Base-by-base conservation (phyloP, 257 asterid genomes). In the Solanum boliviense region DNA sequence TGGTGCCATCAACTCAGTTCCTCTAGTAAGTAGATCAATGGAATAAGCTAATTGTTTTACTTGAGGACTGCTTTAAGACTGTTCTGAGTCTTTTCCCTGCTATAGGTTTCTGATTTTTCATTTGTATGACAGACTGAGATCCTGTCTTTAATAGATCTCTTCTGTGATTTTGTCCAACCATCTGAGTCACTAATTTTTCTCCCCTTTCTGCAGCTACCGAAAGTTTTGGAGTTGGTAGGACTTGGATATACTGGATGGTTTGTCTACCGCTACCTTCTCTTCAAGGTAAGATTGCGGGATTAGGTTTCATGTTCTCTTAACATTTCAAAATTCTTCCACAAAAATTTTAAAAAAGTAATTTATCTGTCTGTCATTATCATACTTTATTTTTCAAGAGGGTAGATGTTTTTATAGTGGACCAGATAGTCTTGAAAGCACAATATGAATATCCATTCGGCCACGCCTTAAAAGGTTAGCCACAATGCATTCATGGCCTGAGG, bases 221-320 rank as follows among this genome's bases (percentile, higher is more conserved):
- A 97, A 94, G 89, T 97, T 87, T 87, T 97, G 98, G 99, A 97
- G 94, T 87, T 96, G 91, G 97, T 96, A 46, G 98, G 99, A 56
- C 99, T 97, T 31, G 99, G 99, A 88, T 97, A 97, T 94, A 91
- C 98, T 1, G 99, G 98, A 78, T 97, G 99, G 99, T 97, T 97
- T 86, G 99, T 96, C 79, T 97, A 97, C 91, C 98, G 99, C 38
- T 97, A 97, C 92, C 98, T 97, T 87, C 99, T 97, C 87, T 97
- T 96, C 98, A 96, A 97, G 98, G 99, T 97, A 84, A 21, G 88
- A 46, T 67, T 74, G 52, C 16, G 3, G 83, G 79, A 72, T 32
- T 72, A 34, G 44, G 27, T 32, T 72, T 32, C 90, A 72, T 93
- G 94, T 87, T 20, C 36, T 73, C 38, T 86, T 73, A 18, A 10